Evolutionary conservation across 257 asterid species (phyloP), one percentile per base, ranked within the genome.

Genomic region (Penstemon barbatus): DNA sequence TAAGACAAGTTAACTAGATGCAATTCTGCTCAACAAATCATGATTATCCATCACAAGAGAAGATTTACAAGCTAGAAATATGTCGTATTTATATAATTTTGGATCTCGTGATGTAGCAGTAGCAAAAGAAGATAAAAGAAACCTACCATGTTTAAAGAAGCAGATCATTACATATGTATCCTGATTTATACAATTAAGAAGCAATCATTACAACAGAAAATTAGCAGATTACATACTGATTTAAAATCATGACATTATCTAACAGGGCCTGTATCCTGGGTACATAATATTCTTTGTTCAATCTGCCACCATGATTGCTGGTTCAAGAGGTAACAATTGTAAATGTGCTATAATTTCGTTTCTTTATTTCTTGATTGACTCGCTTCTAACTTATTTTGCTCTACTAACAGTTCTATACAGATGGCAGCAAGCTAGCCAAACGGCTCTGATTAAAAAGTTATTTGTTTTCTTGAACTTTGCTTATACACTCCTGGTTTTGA

Each of bases 231-330:
- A 40, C 53, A 1, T 69, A 48, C 62, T 59, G 61, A 71, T 38
- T 25, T 52, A 37, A 57, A 33, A 36, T 71, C 15, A 50, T 65
- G 49, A 64, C 62, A 38, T 74, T 40, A 13, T 71, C 65, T 70
- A 49, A 66, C 86, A 92, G 97, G 98, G 97, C 74, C 73, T 92
- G 46, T 92, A 92, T 77, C 98, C 98, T 42, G 97, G 98, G 18
- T 92, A 92, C 79, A 78, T 92, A 66, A 83, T 87, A 68, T 92
- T 92, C 96, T 92, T 92, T 59, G 90, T 85, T 50, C 98, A 89
- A 63, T 86, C 97, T 5, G 97, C 98, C 72, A 58, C 77, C 56
- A 78, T 92, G 88, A 92, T 92, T 80, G 91, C 95, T 73, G 98
- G 98, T 69, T 92, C 97, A 66, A 89, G 88, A 89, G 98, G 97